Percentiles rank a stretch among this genome's conserved stretches.
Conservation (phyloP, 345 rosid species). For the Theobroma cacao region DNA sequence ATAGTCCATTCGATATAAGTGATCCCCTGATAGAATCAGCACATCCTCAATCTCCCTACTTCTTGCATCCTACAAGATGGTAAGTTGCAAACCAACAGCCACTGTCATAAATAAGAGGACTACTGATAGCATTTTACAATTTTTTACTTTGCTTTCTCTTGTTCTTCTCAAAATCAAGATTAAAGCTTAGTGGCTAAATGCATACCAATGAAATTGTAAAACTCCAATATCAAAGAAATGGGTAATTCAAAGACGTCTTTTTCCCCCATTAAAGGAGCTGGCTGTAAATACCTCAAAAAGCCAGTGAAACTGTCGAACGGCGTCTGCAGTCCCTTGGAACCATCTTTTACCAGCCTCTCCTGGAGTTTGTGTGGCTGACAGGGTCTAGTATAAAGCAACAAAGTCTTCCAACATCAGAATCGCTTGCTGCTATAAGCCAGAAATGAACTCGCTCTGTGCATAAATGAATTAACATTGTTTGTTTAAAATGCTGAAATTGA, state of each 20-base stretch:
- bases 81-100: neutral
- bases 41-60: constrained; percentile 87
- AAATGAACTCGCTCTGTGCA: neutral
- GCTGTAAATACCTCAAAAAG: constrained; percentile 72
- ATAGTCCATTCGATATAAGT: constrained; percentile 88
- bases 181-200: neutral
- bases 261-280: neutral
- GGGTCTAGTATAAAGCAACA: constrained; percentile 42
- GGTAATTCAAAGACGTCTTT: neutral
- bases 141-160: neutral
- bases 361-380: constrained; percentile 95
- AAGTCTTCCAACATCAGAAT: constrained; percentile 5
- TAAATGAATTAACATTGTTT: neutral
- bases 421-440: neutral
- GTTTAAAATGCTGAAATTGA: neutral
- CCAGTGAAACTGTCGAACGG: constrained; percentile 96
- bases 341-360: constrained; percentile 88
- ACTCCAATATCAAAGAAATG: neutral
- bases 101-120: neutral
- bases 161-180: neutral
- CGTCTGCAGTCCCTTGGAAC: constrained; percentile 99
- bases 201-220: neutral
- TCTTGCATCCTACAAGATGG: constrained; percentile 54
- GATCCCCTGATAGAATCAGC: constrained; percentile 91
- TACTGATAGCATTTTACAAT: neutral